These are phyloP conservation scores for Periglandula ipomoeae DNA, from an alignment of 2,329 filamentous ascomycete species.

Conservation along the genomic window DNA sequence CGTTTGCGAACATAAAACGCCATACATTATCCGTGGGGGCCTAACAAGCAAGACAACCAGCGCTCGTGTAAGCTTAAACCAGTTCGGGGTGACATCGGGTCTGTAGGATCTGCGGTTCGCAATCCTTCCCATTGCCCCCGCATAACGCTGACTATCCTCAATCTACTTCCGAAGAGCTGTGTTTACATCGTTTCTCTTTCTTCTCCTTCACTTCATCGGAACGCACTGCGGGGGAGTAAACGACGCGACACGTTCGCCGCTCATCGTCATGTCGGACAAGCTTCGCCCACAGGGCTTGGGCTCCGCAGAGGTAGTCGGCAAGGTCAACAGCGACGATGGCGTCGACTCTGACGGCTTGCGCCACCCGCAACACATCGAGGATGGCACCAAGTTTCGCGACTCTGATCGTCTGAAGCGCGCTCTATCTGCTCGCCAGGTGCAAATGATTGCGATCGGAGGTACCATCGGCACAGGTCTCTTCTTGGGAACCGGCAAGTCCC, in stretches of 20 bases:
- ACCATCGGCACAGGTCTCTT: slow-evolving; percentile 55
- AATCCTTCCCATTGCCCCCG: neutral
- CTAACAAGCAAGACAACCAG: neutral
- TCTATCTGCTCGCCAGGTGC: slow-evolving; percentile 52
- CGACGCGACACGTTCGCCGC: neutral
- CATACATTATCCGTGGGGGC: neutral
- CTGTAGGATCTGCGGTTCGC: neutral
- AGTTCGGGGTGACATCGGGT: neutral
- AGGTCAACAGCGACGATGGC: neutral
- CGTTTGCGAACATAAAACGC: neutral
- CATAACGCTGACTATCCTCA: neutral
- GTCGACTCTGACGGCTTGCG: neutral
- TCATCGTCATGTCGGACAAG: neutral
- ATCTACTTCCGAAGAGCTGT: neutral
- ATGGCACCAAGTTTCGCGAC: slow-evolving; percentile 5
- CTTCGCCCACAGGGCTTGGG: neutral
- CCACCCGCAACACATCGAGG: neutral
- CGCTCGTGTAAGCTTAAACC: neutral
- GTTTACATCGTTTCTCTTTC: neutral
- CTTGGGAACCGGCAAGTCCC: slow-evolving; percentile 50
- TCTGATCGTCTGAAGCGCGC: slow-evolving; percentile 36
- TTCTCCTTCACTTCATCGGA: too few relatives aligned
- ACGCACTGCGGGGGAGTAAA: neutral
- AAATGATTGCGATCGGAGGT: slow-evolving; percentile 57
- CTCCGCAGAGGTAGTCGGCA: neutral